Evolutionary conservation across 2,329 filamentous ascomycete species (phyloP).

Genomic region (Aaosphaeria pasadenensis): DNA sequence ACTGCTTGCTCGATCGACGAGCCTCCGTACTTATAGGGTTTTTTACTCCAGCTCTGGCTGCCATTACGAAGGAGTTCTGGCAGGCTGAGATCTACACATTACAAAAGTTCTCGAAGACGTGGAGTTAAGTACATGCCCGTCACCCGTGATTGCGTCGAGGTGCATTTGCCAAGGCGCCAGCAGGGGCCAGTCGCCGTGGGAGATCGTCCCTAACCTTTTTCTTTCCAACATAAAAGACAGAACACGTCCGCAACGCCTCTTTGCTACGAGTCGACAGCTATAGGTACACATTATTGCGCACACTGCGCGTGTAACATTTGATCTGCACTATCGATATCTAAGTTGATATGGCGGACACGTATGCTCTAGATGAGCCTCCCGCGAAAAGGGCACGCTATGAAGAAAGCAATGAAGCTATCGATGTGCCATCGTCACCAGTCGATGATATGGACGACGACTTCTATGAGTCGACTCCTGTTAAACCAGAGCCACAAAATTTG

Average conservation of each 20-base stretch:
- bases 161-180: too few relatives aligned
- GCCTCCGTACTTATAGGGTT: too few relatives aligned
- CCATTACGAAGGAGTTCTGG: too few relatives aligned
- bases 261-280: neutral
- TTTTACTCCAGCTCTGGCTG: too few relatives aligned
- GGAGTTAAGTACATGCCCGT: too few relatives aligned
- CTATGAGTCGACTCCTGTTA: constrained; percentile 33
- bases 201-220: neutral
- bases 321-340: neutral
- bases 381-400: constrained; percentile 41
- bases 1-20: too few relatives aligned
- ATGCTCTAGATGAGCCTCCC: constrained; percentile 29
- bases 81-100: too few relatives aligned
- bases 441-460: constrained; percentile 41
- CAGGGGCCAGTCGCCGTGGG: too few relatives aligned
- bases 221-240: neutral
- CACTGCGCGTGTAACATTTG: neutral
- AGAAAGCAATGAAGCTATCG: constrained; percentile 33
- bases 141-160: too few relatives aligned
- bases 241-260: neutral
- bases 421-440: constrained; percentile 37
- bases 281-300: constrained; percentile 6
- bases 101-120: too few relatives aligned
- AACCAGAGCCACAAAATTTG: constrained; percentile 18
- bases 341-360: constrained; percentile 29